Evolutionary conservation across 2,329 filamentous ascomycete genomes (phyloP).

Genomic region (Thielaviopsis musarum): DNA sequence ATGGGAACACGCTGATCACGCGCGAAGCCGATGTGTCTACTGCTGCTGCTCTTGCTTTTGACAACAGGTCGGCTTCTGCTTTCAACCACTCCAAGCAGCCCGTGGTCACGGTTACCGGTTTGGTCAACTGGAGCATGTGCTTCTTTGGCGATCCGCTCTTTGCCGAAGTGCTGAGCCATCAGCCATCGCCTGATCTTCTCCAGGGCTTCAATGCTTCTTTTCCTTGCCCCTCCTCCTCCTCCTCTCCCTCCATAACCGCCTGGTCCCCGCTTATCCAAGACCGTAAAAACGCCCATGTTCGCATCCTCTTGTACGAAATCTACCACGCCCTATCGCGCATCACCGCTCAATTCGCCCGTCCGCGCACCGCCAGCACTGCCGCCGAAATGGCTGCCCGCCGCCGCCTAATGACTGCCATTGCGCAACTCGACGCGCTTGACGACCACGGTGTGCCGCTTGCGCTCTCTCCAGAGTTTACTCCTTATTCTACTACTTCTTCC

Average conservation of each 20-base stretch:
- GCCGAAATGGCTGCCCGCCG: slow-evolving; percentile 37
- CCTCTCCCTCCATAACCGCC: neutral
- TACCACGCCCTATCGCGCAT: slow-evolving; percentile 37
- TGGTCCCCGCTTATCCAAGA: slow-evolving; percentile 24
- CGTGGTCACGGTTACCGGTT: slow-evolving; percentile 26
- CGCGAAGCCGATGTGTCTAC: slow-evolving; percentile 2
- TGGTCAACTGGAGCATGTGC: slow-evolving; percentile 42
- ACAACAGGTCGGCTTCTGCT: neutral
- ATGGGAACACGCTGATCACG: slow-evolving; percentile 31
- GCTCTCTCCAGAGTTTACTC: neutral
- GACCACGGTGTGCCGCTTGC: slow-evolving; percentile 3
- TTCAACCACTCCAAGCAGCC: neutral
- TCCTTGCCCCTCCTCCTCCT: neutral
- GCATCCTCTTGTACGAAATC: slow-evolving; percentile 39
- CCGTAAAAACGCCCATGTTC: slow-evolving; percentile 24
- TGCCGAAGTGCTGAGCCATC: slow-evolving; percentile 29
- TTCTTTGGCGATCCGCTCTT: slow-evolving; percentile 44
- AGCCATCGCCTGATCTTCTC: slow-evolving; percentile 28
- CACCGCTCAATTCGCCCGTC: slow-evolving; percentile 38
- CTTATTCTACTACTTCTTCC: neutral
- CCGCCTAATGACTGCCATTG: slow-evolving; percentile 30
- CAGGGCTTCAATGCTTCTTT: slow-evolving; percentile 25
- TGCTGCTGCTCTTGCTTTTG: neutral
- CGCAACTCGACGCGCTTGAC: slow-evolving; percentile 25
- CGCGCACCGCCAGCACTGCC: slow-evolving; percentile 28